Evolutionary conservation across 2,329 filamentous ascomycete genomes (phyloP), one percentile per base, ranked within the genome.

Genomic region (Sclerotinia subarctica): DNA sequence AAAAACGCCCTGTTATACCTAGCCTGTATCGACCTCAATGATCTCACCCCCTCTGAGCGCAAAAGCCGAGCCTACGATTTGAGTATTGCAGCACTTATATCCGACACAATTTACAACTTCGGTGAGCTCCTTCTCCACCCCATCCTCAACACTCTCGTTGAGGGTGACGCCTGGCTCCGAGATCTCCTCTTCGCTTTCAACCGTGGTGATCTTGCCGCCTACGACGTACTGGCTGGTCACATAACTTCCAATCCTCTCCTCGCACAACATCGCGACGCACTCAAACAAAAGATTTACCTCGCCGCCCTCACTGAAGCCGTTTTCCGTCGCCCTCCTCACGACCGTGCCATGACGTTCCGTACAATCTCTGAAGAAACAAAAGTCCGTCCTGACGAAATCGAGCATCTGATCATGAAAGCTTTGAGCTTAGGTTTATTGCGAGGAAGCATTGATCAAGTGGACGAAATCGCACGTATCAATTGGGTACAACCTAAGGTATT

Each of bases 391-490:
- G 88, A 95, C 76, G 93, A 98, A 82, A 98, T 99, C 74, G 95
- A 99, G 84, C 94, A 98, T 79, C 82, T 99, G 72, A 91, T 99
- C 76, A 99, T 99, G 95, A 98, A 97, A 84, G 95, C 95, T n/a
- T 81, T 99, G 75, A 97, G 94, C 77, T 81, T 99, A 74, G 95
- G 95, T 0, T 83, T 99, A 74, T 82, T 99, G 73, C 87, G 90
- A 73, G 95, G 95, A 57, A 95, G 91, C 68, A 98, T 99, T 75
- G 95, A 99, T 79, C 94, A 99, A 82, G 95, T 99, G 44, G 93
- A 93, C 59, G 90, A 94, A 80, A 88, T 98, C 73, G 95, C 95
- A 54, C 88, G 94, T 78, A 97, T 99, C 80, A 94, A 94, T 76
- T 99, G 95, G 95, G 95, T 99, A 69, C 95, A 99, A 82, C 95